phyloP scores from a whole-genome alignment of 1,139 yeast species.

The Saccharomycopsis phalli region DNA sequence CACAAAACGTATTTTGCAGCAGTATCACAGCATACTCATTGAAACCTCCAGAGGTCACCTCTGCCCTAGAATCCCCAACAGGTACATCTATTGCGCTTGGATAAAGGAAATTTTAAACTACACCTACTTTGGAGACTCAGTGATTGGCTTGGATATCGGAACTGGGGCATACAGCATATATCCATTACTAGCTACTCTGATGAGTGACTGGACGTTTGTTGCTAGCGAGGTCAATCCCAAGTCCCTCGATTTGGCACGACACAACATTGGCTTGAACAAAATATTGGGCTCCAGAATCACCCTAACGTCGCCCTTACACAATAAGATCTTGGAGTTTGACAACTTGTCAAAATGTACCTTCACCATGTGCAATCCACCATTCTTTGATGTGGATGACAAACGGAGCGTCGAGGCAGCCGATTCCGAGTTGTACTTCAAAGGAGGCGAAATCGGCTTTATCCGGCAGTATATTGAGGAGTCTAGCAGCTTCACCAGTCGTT shows the following conservation, averaged over 20 bases:
- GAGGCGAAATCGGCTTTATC: constrained; percentile 18
- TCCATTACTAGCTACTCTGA: constrained; percentile 11
- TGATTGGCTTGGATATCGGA: constrained; percentile 15
- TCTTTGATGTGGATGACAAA: constrained; percentile 9
- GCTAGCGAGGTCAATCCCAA: constrained; percentile 15
- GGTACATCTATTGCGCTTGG: constrained; percentile 16
- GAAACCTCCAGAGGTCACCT: constrained; percentile 6
- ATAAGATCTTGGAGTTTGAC: neutral
- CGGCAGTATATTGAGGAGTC: constrained; percentile 11
- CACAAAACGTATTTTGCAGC: constrained; percentile 8
- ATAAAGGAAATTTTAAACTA: neutral
- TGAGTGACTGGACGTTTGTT: constrained; percentile 9
- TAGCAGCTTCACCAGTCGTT: neutral
- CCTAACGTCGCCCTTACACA: neutral
- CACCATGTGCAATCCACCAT: constrained; percentile 20
- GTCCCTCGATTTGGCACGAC: constrained; percentile 10
- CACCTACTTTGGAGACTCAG: constrained; percentile 2
- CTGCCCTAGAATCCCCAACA: constrained; percentile 18
- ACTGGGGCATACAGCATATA: constrained; percentile 18
- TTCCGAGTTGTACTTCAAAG: constrained; percentile 14
- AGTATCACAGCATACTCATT: constrained; percentile 11
- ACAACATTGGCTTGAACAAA: constrained; percentile 5
- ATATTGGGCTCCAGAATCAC: constrained; percentile 1
- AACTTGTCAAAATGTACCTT: neutral
- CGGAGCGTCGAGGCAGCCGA: constrained; percentile 8